Evolutionary conservation across 202 grass and related monocot genomes (phyloP), one percentile per base, ranked within the genome.

Genomic region (Zizania palustris): DNA sequence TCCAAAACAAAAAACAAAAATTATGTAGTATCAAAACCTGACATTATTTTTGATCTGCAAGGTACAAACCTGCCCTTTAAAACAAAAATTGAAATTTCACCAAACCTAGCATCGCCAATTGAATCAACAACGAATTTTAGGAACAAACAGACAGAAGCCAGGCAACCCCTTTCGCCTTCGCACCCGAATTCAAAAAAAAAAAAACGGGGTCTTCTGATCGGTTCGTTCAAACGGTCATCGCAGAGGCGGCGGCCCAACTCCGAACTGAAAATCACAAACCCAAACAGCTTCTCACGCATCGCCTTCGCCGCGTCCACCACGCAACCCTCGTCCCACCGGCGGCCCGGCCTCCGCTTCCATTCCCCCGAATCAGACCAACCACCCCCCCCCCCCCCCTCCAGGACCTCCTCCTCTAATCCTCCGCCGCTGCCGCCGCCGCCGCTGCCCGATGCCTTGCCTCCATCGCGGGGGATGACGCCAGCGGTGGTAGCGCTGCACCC

Each of bases 111-210:
- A 28, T 28, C 28, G 28, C 2, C 28, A 28, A 28, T 28, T 28
- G 28, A 28, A 28, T 28, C 28, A 28, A 28, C 28, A 28, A 28
- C 28, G 28, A 28, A 2, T 28, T 28, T 28, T 28, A 0, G 28
- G 19, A 14, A 35, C 12, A 41, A 74, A 22, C 56, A 28, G 42
- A 75, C n/a, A n/a, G n/a, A n/a, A 51, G n/a, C 34, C 11, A 64
- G 60, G 16, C 5, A 33, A 33, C 34, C 34, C 5, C 34, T 18
- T 15, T 61, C 39, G 13, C 5, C 34, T 18, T 15, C 74, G 51
- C 41, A 66, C 5, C 18, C 67, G 40, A 80, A 80, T 72, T 69
- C 67, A 40, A 80, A 80, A 40, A 80, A 80, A 40, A 80, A 72
- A 70, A 37, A 2, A 11, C 43, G n/a, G 14, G n/a, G n/a, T 41